Percentiles rank a stretch among this genome's conserved stretches.
phyloP scores from a whole-genome alignment of 306 rosid genomes.

The Acacia melanoxylon region DNA sequence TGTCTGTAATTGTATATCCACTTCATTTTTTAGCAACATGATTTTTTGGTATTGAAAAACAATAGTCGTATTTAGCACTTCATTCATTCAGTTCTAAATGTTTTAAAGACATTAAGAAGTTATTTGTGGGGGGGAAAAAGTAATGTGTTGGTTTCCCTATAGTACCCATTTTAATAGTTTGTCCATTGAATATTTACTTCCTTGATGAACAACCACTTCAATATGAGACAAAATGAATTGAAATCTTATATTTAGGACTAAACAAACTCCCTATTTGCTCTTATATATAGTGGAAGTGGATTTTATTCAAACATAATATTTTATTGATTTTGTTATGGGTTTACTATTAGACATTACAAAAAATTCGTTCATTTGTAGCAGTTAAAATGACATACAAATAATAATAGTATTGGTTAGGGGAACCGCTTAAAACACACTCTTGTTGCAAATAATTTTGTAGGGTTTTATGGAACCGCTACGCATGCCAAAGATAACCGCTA shows the following conservation, averaged over 20 bases:
- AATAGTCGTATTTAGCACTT: background rate
- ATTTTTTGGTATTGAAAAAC: slow-evolving; percentile 18
- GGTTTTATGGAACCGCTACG: too few relatives aligned
- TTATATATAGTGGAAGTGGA: background rate
- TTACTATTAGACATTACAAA: background rate
- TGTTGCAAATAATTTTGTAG: too few relatives aligned
- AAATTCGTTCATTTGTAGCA: too few relatives aligned
- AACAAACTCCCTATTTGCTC: too few relatives aligned
- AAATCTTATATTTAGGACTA: background rate
- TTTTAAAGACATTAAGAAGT: too few relatives aligned
- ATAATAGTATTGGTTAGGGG: too few relatives aligned
- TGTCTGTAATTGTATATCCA: slow-evolving; percentile 27
- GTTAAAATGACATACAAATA: too few relatives aligned
- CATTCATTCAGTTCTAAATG: too few relatives aligned
- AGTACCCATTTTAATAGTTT: background rate
- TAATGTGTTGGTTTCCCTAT: too few relatives aligned
- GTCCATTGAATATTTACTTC: background rate
- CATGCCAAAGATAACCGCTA: too few relatives aligned
- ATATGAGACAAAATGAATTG: background rate
- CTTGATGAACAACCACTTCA: background rate
- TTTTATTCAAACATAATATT: background rate
- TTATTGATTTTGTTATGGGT: background rate
- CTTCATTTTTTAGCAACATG: background rate
- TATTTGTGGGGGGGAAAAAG: too few relatives aligned
- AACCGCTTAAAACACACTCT: too few relatives aligned